A percentile compares a stretch with the other conserved stretches of the same genome.
phyloP scores from a whole-genome alignment of 148 eudicot genomes.

The Arctostaphylos glauca region DNA sequence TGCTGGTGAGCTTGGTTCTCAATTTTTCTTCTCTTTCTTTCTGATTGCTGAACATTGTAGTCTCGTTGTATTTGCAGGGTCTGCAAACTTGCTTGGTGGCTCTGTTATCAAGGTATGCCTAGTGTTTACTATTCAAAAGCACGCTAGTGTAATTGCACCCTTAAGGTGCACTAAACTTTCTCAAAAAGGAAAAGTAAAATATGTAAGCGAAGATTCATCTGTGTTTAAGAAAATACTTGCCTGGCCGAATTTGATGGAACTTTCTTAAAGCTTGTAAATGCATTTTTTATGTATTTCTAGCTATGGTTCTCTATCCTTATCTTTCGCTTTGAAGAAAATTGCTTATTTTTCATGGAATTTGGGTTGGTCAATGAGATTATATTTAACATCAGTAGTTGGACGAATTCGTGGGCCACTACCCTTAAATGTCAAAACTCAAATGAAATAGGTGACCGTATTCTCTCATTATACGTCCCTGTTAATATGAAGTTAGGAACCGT shows the following conservation, averaged over 20 bases:
- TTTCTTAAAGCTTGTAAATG: background rate
- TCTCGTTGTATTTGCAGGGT: conserved; percentile 56
- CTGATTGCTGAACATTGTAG: conserved; percentile 12
- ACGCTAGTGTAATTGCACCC: background rate
- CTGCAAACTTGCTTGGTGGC: conserved; percentile 96
- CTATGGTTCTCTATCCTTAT: background rate
- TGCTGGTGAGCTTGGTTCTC: conserved; percentile 3
- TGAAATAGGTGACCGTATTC: background rate
- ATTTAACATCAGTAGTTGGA: no score
- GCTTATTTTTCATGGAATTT: background rate
- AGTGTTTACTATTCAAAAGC: conserved; percentile 8
- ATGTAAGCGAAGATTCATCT: background rate
- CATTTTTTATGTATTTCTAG: background rate
- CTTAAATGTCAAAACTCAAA: background rate
- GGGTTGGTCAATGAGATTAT: conserved; percentile 1
- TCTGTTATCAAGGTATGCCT: conserved; percentile 73
- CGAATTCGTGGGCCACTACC: background rate
- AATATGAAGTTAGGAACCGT: no score
- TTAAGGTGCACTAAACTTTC: background rate
- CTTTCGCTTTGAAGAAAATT: conserved; percentile 4
- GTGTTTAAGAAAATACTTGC: background rate
- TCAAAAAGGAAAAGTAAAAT: background rate
- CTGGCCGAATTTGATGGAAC: conserved; percentile 4
- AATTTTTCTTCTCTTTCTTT: conserved; percentile 7
- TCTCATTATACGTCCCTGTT: no score